Evolutionary conservation across 106 monocot genomes (phyloP), one percentile per base, ranked within the genome.

Genomic region (Phalaenopsis aphrodite): DNA sequence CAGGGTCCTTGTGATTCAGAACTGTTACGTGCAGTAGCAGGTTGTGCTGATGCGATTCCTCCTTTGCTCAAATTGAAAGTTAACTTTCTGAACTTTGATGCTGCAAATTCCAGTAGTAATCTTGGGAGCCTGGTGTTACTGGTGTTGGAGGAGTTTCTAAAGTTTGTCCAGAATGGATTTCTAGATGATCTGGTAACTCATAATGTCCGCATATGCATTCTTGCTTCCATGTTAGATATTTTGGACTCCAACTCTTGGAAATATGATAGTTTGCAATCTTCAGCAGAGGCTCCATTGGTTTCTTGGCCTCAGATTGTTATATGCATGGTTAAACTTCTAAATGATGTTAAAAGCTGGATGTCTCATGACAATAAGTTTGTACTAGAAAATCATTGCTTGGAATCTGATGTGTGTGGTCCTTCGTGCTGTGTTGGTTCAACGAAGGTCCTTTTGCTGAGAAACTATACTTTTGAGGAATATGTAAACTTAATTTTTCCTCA

Each of bases 271-370:
- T 80, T 81, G 77, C 79, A 77, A 69, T 85, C 93, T 84, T 83
- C 72, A 36, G 41, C 75, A 58, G 88, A 77, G 65, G 82, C 90
- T 55, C 95, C 99, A 45, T 77, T 93, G 56, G 82, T 82, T 80
- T 99, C 89, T 79, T 91, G 84, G 46, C 91, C 99, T 75, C 88
- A 93, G 79, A 41, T 93, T 88, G 91, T 94, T 71, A 77, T 94
- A 14, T 85, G 80, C 84, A 38, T 95, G 43, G 37, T 99, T 46
- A 95, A 91, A 57, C 90, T 88, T 77, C 80, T 99, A 5, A 88
- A 75, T 75, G 88, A 94, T 77, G 72, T 83, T 65, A 94, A 82
- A 80, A 77, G 71, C 24, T 85, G 86, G 86, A 77, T 55, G 45
- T 87, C 80, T 81, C 81, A 78, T 41, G 37, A 69, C 48, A 78